Evolutionary conservation across 2,329 filamentous ascomycete genomes (phyloP), one percentile per base, ranked within the genome.

Genomic region (Bertia moriformis): DNA sequence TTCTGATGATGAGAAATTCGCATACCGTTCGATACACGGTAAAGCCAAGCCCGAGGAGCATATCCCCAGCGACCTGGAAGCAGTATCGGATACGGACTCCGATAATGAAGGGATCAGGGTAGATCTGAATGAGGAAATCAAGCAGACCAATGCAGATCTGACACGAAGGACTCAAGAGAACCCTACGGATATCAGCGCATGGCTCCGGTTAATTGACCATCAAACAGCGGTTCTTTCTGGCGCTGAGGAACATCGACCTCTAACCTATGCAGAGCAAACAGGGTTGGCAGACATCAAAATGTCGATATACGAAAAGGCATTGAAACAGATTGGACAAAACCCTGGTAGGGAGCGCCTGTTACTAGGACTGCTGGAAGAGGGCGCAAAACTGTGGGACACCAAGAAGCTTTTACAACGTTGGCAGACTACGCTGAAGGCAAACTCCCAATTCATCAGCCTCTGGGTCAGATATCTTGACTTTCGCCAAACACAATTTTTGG

Each of bases 381-480:
- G 67, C 1, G 50, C 55, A 4, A 56, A 59, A 35, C 41, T 70
- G 1, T 77, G 72, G 71, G 65, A 71, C 39, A 51, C 55, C 2
- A 55, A 59, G 24, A 68, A 63, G 44, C 51, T 72, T 1, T 48
- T 57, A 2, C 47, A 46, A 2, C 64, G 64, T 47, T 78, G 71
- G 71, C 57, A 62, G 37, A 54, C 59, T 10, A 51, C 63, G 4
- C 52, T 78, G 4, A 48, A 57, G 18, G 54, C 60, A 17, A 59
- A 67, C 43, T 56, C 67, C 3, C 46, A 53, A 1, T 67, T 56
- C 40, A 52, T 65, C 13, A 50, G 51, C 19, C 49, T 79, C 2
- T 76, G 72, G 70, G 57, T 63, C 3, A 61, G 58, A 35, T 73
- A 76, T 49, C 55, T 79, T 12, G 62, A 76, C 43, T 70, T 71